These are phyloP conservation scores for Phytophthora fragariae DNA, from an alignment of 352 stramenopile genomes.

Conservation along the genomic window DNA sequence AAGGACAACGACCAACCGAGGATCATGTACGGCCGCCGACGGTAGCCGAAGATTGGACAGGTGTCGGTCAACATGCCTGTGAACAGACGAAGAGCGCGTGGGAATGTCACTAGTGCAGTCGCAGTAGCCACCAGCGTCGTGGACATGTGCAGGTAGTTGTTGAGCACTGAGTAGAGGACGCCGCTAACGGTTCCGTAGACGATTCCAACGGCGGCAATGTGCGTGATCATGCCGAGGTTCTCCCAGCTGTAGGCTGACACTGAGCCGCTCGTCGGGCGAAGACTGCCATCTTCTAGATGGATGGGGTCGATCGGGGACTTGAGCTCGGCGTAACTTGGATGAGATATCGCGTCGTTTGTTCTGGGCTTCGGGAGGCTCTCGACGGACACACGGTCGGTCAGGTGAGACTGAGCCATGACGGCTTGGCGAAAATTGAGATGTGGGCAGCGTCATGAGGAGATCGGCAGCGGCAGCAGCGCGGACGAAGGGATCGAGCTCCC, in stretches of 20 bases:
- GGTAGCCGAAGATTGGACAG: slow-evolving; percentile 50
- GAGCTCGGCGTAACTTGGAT: slow-evolving; percentile 36
- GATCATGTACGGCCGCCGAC: slow-evolving; percentile 82
- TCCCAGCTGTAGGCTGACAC: slow-evolving; percentile 37
- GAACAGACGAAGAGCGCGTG: slow-evolving; percentile 56
- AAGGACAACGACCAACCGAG: slow-evolving; percentile 58
- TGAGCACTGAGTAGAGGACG: slow-evolving; percentile 64
- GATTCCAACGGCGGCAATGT: slow-evolving; percentile 52
- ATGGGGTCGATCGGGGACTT: slow-evolving; percentile 22
- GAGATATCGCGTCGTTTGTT: slow-evolving; percentile 14
- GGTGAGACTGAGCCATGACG: slow-evolving; percentile 19
- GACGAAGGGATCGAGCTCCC: slow-evolving; percentile 8
- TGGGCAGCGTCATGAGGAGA: background rate
- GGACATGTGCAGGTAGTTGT: slow-evolving; percentile 67
- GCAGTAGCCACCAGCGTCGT: slow-evolving; percentile 51
- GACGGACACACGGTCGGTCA: slow-evolving; percentile 33
- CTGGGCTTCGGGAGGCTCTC: slow-evolving; percentile 27
- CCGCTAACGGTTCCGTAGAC: slow-evolving; percentile 48
- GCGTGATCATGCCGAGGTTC: slow-evolving; percentile 53
- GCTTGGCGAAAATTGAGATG: slow-evolving; percentile 6
- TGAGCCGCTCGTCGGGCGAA: slow-evolving; percentile 25
- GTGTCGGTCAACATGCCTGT: slow-evolving; percentile 77
- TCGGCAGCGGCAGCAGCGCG: background rate
- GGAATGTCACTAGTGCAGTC: slow-evolving; percentile 49
- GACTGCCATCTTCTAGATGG: slow-evolving; percentile 23